Conservation (phyloP, 495 filamentous ascomycete genomes). For the Xylaria bambusicola region DNA sequence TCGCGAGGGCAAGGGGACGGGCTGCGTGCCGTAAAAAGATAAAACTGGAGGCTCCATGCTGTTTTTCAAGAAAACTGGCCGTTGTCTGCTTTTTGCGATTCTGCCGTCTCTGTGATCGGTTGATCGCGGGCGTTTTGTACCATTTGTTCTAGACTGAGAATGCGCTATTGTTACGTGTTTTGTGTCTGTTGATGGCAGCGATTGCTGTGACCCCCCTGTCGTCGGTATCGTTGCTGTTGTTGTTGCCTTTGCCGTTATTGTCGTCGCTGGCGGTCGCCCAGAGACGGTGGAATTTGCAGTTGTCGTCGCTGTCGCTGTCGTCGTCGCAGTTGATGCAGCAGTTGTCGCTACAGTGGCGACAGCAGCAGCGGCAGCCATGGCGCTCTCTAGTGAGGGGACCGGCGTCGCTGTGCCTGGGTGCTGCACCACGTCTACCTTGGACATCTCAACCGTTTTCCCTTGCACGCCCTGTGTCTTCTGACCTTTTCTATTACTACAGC, state of each 20-base stretch:
- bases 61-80: conserved; percentile 26
- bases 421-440: conserved; percentile 39
- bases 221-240: neutral
- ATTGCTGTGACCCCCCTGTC: neutral
- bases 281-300: conserved; percentile 17
- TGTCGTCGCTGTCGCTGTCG: conserved; percentile 26
- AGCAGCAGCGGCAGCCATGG: conserved; percentile 32
- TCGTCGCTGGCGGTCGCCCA: conserved; percentile 18
- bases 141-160: conserved; percentile 25
- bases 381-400: conserved; percentile 35
- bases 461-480: conserved; percentile 36
- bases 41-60: conserved; percentile 73
- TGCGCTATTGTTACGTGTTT: conserved; percentile 11
- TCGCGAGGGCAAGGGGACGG: conserved; percentile 73
- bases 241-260: conserved; percentile 16
- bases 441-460: conserved; percentile 34
- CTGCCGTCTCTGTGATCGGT: conserved; percentile 34
- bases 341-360: conserved; percentile 22
- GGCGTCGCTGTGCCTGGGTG: conserved; percentile 21
- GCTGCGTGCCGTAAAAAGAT: conserved; percentile 72
- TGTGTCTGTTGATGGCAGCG: conserved; percentile 1
- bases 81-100: conserved; percentile 33
- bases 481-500: conserved; percentile 25
- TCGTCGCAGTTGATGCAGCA: conserved; percentile 15
- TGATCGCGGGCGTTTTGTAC: conserved; percentile 32